phyloP scores from a whole-genome alignment of 2,329 filamentous ascomycete species.

The Diplodia mutila region DNA sequence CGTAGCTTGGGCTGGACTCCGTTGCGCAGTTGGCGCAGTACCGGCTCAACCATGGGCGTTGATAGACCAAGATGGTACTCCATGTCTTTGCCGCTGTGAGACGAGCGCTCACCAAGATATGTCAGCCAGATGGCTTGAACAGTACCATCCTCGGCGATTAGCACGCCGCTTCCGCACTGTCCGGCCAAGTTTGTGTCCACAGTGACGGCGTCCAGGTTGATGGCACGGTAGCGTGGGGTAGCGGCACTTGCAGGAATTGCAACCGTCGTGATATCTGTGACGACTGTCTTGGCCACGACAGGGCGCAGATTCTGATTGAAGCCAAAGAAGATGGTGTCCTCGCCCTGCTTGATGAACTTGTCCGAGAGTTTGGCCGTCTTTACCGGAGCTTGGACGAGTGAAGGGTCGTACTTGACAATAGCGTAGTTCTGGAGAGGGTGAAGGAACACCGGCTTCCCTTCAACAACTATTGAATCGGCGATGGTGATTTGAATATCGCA shows the following conservation, averaged over 20 bases:
- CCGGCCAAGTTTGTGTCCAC: conserved; percentile 85
- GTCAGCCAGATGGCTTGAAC: conserved; percentile 97
- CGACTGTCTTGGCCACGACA: conserved; percentile 89
- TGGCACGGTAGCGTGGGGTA: conserved; percentile 87
- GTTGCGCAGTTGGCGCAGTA: conserved; percentile 83
- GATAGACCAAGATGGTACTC: conserved; percentile 95
- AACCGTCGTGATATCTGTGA: conserved; percentile 96
- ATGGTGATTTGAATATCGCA: conserved; percentile 97
- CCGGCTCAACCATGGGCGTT: conserved; percentile 83
- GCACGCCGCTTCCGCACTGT: conserved; percentile 90
- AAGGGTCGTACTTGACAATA: conserved; percentile 91
- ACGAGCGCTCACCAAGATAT: conserved; percentile 87
- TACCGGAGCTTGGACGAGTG: conserved; percentile 90
- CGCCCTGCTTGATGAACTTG: conserved; percentile 85
- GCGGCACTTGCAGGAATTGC: conserved; percentile 92
- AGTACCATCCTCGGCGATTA: conserved; percentile 85
- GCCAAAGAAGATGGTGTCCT: conserved; percentile 95
- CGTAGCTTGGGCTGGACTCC: conserved; percentile 79
- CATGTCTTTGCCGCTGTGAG: conserved; percentile 80
- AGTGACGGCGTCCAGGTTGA: conserved; percentile 91
- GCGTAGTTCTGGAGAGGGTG: conserved; percentile 97
- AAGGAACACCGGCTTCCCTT: conserved; percentile 92
- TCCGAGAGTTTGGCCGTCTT: conserved; percentile 83
- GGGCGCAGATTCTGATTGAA: conserved; percentile 95
- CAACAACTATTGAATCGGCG: conserved; percentile 92